Evolutionary conservation across 2,329 filamentous ascomycete species (phyloP), one percentile per base, ranked within the genome.

Genomic region (Colletotrichum neosansevieriae): DNA sequence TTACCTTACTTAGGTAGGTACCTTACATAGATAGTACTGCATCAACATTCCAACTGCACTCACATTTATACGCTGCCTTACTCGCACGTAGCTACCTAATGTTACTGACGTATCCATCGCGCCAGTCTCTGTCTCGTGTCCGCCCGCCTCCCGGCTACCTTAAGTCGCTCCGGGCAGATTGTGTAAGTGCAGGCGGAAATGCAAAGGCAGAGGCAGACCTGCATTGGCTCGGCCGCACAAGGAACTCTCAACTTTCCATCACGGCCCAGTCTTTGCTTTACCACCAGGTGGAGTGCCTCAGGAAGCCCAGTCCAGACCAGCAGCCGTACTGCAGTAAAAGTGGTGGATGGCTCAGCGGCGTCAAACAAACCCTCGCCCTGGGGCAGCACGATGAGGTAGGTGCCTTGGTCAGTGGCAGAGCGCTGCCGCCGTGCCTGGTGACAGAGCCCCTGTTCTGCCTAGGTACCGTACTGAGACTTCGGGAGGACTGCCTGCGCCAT

Each of bases 271-370:
- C 49, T 51, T 51, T 17, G 21, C 24, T 47, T 47, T 19, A 7
- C 1, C 29, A 10, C 4, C 21, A 24, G 21, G 13, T 24, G 13
- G 7, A 13, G 47, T 24, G 24, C 29, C 47, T n/a, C 49, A 51
- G n/a, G 24, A 29, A 51, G 29, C 29, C 49, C 49, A 13, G 29
- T 32, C 47, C 29, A 24, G 13, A n/a, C 47, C 24, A 51, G 24
- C 34, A 57, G 53, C 38, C 54, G 54, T n/a, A n/a, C n/a, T n/a
- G n/a, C n/a, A n/a, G n/a, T 29, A 34, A 24, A 13, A n/a, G 51
- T 40, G 24, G 40, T 32, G 24, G 29, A 44, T 59, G 57, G 57
- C 57, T 59, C 57, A 29, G 57, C 57, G 34, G 42, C n/a, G 50
- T n/a, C 19, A 44, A 32, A 29, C 19, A 44, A 32, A 29, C 5